Conservation (phyloP, 495 filamentous ascomycete genomes). For the Daldinia bambusicola region DNA sequence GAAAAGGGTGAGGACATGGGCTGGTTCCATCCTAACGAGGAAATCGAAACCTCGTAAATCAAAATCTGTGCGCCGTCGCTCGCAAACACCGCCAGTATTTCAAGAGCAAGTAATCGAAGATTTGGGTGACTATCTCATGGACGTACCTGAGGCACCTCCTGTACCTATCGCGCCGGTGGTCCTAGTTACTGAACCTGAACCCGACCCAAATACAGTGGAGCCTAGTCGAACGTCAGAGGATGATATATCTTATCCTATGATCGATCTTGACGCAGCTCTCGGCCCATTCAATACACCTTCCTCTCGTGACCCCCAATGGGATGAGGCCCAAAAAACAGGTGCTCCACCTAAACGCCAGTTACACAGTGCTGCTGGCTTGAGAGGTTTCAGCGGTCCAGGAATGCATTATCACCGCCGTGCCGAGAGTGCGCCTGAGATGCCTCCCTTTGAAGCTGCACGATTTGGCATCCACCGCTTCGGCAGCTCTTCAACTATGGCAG, state of each 20-base stretch:
- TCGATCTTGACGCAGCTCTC: constrained; percentile 95
- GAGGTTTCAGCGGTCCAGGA: constrained; percentile 80
- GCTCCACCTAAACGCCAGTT: constrained; percentile 76
- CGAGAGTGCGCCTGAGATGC: constrained; percentile 91
- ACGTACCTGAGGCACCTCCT: constrained; percentile 38
- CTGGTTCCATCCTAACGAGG: constrained; percentile 76
- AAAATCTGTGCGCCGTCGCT: constrained; percentile 47
- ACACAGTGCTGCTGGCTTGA: constrained; percentile 85
- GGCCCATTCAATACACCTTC: constrained; percentile 89
- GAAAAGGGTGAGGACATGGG: constrained; percentile 84
- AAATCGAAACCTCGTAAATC: constrained; percentile 65
- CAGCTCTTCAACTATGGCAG: constrained; percentile 77
- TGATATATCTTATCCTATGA: constrained; percentile 76
- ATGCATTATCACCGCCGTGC: constrained; percentile 91
- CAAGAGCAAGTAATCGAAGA: constrained; percentile 35
- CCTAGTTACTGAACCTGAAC: constrained; percentile 40
- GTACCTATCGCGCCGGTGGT: constrained; percentile 44
- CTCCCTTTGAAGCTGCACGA: constrained; percentile 76
- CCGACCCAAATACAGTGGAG: constrained; percentile 26
- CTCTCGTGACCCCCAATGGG: constrained; percentile 66
- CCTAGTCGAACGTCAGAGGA: constrained; percentile 52
- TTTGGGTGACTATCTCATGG: constrained; percentile 29
- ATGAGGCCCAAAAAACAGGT: constrained; percentile 64
- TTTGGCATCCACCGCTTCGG: constrained; percentile 68
- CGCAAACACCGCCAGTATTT: constrained; percentile 54